A percentile compares a stretch with the other conserved stretches of the same genome.
These are phyloP conservation scores for Aureobasidium lini DNA, from an alignment of 2,329 filamentous ascomycete species.

Conservation along the genomic window DNA sequence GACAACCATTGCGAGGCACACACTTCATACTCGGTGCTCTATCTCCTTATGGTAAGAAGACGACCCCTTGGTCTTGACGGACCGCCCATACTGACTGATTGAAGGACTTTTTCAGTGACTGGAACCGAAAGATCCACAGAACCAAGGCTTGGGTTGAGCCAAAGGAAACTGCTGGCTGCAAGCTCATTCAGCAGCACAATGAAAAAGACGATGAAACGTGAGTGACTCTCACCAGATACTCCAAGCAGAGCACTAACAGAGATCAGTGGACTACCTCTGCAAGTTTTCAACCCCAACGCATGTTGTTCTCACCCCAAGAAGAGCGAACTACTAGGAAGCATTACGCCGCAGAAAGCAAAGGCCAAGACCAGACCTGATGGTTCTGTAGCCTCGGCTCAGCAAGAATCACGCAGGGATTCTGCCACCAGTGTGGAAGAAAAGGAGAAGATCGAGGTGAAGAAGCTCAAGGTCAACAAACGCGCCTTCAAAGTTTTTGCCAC, in stretches of 20 bases:
- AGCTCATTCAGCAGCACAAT: slow-evolving; percentile 1
- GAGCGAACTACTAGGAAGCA: slow-evolving; percentile 10
- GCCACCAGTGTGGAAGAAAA: background rate
- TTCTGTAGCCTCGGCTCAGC: background rate
- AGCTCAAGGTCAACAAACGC: slow-evolving; percentile 18
- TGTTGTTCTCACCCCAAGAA: slow-evolving; percentile 12
- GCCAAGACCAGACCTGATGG: slow-evolving; percentile 19
- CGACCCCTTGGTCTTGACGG: no score
- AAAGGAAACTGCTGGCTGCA: background rate
- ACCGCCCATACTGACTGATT: background rate
- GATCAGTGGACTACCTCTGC: background rate
- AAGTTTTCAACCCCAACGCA: slow-evolving; percentile 15
- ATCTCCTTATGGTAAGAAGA: slow-evolving; percentile 1
- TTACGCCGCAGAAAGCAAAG: slow-evolving; percentile 18
- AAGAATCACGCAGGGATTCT: background rate
- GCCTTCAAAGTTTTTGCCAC: slow-evolving; percentile 35
- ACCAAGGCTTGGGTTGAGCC: slow-evolving; percentile 5
- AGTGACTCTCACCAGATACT: background rate
- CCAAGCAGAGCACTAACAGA: background rate
- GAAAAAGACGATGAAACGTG: background rate
- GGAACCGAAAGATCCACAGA: slow-evolving; percentile 6
- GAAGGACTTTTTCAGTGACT: slow-evolving; percentile 2
- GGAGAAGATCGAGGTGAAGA: background rate
- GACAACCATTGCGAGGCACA: slow-evolving; percentile 9
- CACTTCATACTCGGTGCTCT: background rate